Evolutionary conservation across 352 stramenopile species (phyloP), one percentile per base, ranked within the genome.

Genomic region (Pythium phragmitis): DNA sequence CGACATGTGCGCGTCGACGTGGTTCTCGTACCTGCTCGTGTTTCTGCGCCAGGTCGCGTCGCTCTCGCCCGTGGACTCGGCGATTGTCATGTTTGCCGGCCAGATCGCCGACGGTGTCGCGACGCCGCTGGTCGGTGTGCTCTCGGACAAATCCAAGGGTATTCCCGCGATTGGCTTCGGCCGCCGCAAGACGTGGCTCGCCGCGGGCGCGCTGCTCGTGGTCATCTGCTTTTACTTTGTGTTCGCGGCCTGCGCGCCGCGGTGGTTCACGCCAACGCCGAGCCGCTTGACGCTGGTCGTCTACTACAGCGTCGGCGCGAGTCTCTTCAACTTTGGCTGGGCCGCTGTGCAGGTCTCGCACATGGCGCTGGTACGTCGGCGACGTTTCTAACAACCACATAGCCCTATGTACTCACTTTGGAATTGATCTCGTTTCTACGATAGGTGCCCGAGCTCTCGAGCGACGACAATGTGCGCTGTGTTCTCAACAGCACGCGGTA

Each of bases 1-100:
- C 65, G 87, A 95, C 68, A 92, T 95, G 85, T 95, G 87, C 65
- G 87, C 87, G 23, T 90, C 83, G 49, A 92, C 82, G 56, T 95
- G 87, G 87, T 95, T 95, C 74, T 91, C 80, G 17, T 95, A 95
- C 65, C 69, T 95, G 41, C 81, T 95, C 39, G 83, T 94, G 13
- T 95, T 93, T 67, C 70, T 94, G 46, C 74, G 79, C 4, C 67
- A 87, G 50, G 74, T 76, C 14, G 85, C 78, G 21, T 63, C 59
- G 17, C 69, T 95, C 51, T 91, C 80, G 8, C 83, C 82, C 4
- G 79, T 92, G 39, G 81, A 95, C 51, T 90, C 82, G 47, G 87
- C 85, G 23, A 70, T 95, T 58, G 82, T 93, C 59, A 95, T 95
- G 87, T 94, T 95, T 60, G 83, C 81, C 41, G 87, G 87, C 7